Evolutionary conservation across 345 rosid genomes (phyloP).

Genomic region (Gossypium bickii): DNA sequence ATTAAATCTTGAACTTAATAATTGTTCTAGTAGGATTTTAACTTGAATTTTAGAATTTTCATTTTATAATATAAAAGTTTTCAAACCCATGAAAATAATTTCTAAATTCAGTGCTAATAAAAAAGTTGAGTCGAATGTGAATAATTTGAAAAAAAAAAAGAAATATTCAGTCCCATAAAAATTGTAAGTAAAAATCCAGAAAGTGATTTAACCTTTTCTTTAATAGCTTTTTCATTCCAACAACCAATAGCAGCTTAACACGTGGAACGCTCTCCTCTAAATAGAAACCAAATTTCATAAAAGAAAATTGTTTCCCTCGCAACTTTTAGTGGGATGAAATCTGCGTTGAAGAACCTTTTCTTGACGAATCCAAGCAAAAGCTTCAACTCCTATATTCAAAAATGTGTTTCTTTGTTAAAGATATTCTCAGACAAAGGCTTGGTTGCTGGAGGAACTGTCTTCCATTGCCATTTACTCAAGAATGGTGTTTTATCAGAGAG

Average conservation of each 20-base stretch:
- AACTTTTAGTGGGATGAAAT: slow-evolving; percentile 23
- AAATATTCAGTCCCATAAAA: too few species aligned
- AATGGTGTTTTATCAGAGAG: slow-evolving; percentile 39
- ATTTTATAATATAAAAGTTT: too few species aligned
- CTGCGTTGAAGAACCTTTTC: slow-evolving; percentile 27
- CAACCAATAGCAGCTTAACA: neutral
- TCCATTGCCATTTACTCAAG: slow-evolving; percentile 48
- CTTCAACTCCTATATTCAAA: slow-evolving; percentile 24
- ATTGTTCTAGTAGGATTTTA: too few species aligned
- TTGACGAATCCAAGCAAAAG: slow-evolving; percentile 17
- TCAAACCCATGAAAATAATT: too few species aligned
- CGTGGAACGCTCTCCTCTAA: neutral
- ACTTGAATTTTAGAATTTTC: too few species aligned
- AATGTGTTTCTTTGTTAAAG: slow-evolving; percentile 30
- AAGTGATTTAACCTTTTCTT: too few species aligned
- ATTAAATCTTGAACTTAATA: too few species aligned
- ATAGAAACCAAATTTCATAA: neutral
- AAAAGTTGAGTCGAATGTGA: too few species aligned
- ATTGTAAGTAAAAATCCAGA: too few species aligned
- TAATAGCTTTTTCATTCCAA: neutral
- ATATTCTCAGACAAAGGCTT: slow-evolving; percentile 27
- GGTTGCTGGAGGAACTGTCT: slow-evolving; percentile 30
- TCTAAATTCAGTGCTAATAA: too few species aligned
- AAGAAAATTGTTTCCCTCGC: neutral
- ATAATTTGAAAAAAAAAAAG: too few species aligned